Evolutionary conservation across 1,284 basidiomycete genomes (phyloP), one percentile per base, ranked within the genome.

Genomic region (Spongiforma sp.): DNA sequence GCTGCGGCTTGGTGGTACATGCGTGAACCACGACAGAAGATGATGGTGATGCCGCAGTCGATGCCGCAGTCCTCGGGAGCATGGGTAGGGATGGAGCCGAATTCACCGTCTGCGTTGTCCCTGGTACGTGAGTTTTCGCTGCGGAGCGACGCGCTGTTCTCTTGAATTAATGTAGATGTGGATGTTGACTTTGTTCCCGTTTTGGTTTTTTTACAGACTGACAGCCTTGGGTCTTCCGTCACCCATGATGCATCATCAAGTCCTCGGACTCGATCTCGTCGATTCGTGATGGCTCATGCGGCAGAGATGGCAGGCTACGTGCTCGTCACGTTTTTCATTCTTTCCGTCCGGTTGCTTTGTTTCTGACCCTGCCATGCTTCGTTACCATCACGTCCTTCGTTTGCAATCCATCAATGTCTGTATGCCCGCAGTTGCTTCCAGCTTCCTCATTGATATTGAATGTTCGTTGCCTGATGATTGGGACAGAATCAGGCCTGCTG

Each of bases 321-420:
- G 26, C 57, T 63, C 39, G 32, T 68, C 10, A 65, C 60, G 26
- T 57, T 65, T 50, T 68, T 71, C 66, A 62, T 64, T 33, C 63
- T 71, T 28, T 55, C 60, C n/a, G 37, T 72, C n/a, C 61, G 67
- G 53, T 15, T 75, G 26, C 68, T 68, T 62, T 71, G 72, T 65
- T 65, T 69, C 17, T 69, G 68, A 69, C 24, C 3, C 12, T 28
- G 32, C 33, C 21, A 10, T 48, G n/a, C n/a, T n/a, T n/a, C n/a
- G n/a, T n/a, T n/a, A n/a, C n/a, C n/a, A n/a, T n/a, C n/a, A n/a
- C n/a, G n/a, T n/a, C n/a, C n/a, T n/a, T n/a, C n/a, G n/a, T n/a
- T n/a, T n/a, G n/a, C n/a, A n/a, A n/a, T n/a, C n/a, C n/a, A n/a
- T n/a, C n/a, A n/a, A n/a, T n/a, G n/a, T n/a, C n/a, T n/a, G n/a